Conservation (phyloP, 768 basidiomycete species). For the Pleurotus pulmonarius region DNA sequence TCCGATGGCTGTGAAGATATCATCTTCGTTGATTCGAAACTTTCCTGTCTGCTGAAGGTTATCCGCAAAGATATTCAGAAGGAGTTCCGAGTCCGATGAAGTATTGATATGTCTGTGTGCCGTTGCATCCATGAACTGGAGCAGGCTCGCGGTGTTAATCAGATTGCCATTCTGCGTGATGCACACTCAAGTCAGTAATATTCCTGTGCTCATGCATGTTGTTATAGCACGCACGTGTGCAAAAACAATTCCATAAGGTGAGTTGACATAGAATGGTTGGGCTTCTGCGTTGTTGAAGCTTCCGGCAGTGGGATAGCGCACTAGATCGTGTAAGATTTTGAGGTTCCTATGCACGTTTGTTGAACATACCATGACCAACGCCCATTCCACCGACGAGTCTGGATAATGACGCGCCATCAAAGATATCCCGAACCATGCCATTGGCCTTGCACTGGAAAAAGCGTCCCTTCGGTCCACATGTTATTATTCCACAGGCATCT, state of each 20-base stretch:
- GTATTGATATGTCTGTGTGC: constrained; percentile 99
- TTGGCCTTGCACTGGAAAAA: constrained; percentile 99
- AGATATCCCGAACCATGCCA: constrained; percentile 98
- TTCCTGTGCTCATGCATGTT: not conserved
- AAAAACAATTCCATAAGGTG: constrained; percentile 98
- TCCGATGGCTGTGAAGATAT: constrained; percentile 93
- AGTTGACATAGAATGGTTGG: constrained; percentile 99
- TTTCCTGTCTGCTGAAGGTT: constrained; percentile 98
- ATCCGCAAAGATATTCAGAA: constrained; percentile 96
- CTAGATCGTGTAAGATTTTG: constrained; percentile 33
- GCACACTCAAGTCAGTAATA: too few species aligned
- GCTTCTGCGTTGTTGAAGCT: constrained; percentile 96
- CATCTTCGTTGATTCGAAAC: constrained; percentile 98
- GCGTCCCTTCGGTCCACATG: constrained; percentile 91
- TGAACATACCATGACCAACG: constrained; percentile 82
- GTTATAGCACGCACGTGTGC: constrained; percentile 68
- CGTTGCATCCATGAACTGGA: constrained; percentile 91
- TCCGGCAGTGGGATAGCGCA: constrained; percentile 97
- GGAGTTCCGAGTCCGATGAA: constrained; percentile 93
- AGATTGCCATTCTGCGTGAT: constrained; percentile 88
- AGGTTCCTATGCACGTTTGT: too few species aligned
- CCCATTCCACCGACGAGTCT: constrained; percentile 93
- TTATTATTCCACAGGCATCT: constrained; percentile 97
- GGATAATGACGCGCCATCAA: constrained; percentile 75
- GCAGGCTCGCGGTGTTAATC: constrained; percentile 84